phyloP scores from a whole-genome alignment of 805 yeast genomes.

The Ogataea angusta region DNA sequence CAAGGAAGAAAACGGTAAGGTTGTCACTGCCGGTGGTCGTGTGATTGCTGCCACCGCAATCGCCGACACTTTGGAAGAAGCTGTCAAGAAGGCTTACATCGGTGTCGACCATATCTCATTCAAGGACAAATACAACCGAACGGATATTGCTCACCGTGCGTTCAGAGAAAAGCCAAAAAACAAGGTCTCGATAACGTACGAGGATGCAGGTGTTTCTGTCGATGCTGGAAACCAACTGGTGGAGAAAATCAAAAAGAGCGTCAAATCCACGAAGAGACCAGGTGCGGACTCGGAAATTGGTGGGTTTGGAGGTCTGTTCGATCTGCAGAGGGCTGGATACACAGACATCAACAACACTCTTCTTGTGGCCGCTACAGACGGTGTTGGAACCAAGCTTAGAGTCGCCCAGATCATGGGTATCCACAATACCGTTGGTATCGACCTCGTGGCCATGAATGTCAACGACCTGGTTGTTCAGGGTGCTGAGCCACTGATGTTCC shows the following conservation, averaged over 20 bases:
- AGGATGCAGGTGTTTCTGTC: slow-evolving; percentile 95
- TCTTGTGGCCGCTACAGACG: slow-evolving; percentile 96
- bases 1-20: slow-evolving; percentile 47
- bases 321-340: slow-evolving; percentile 84
- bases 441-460: slow-evolving; percentile 98
- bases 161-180: slow-evolving; percentile 50
- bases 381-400: slow-evolving; percentile 96
- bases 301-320: slow-evolving; percentile 97
- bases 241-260: slow-evolving; percentile 84
- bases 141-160: slow-evolving; percentile 95
- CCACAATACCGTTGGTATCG: slow-evolving; percentile 98
- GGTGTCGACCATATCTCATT: slow-evolving; percentile 80
- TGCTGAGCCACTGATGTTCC: slow-evolving; percentile 93
- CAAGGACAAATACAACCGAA: slow-evolving; percentile 75
- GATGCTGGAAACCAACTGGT: slow-evolving; percentile 92
- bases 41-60: slow-evolving; percentile 93
- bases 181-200: slow-evolving; percentile 68
- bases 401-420: slow-evolving; percentile 86
- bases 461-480: slow-evolving; percentile 98
- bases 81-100: slow-evolving; percentile 80
- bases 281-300: slow-evolving; percentile 99
- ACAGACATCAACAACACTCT: slow-evolving; percentile 67
- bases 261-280: slow-evolving; percentile 86
- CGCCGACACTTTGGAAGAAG: slow-evolving; percentile 68
- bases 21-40: slow-evolving; percentile 92